Evolutionary conservation across 23 red algal species (phyloP).

Genomic region (Chondrus crispus): DNA sequence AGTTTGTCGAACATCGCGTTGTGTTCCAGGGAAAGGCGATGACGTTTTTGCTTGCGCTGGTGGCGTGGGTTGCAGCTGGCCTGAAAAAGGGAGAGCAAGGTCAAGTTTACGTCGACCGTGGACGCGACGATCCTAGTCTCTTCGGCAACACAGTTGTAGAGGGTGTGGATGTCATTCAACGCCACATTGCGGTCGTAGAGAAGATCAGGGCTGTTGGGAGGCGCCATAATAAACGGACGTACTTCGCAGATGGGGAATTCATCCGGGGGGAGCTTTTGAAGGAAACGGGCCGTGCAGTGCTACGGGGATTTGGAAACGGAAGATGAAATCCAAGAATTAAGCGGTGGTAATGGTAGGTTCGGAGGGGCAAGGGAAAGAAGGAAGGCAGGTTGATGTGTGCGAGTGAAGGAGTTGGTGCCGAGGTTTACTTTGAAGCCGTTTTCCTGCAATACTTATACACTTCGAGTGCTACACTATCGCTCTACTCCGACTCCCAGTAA

Average conservation of each 20-base stretch:
- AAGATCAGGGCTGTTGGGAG: neutral
- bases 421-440: too few relatives aligned
- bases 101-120: neutral
- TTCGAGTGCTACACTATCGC: too few relatives aligned
- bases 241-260: slow-evolving; percentile 3
- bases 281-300: too few relatives aligned
- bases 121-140: neutral
- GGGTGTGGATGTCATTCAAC: neutral
- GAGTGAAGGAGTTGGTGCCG: too few relatives aligned
- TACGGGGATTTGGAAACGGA: too few relatives aligned
- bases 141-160: neutral
- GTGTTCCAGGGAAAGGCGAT: neutral
- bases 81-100: neutral
- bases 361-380: too few relatives aligned
- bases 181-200: neutral
- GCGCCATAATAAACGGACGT: neutral
- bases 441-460: too few relatives aligned
- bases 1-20: neutral
- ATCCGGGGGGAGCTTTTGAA: too few relatives aligned
- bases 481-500: too few relatives aligned
- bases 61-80: neutral
- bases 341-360: too few relatives aligned
- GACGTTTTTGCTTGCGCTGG: neutral
- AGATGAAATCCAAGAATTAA: too few relatives aligned
- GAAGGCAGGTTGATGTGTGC: too few relatives aligned